Evolutionary conservation across 2,329 filamentous ascomycete genomes (phyloP).

Genomic region (Phyllachora maydis): DNA sequence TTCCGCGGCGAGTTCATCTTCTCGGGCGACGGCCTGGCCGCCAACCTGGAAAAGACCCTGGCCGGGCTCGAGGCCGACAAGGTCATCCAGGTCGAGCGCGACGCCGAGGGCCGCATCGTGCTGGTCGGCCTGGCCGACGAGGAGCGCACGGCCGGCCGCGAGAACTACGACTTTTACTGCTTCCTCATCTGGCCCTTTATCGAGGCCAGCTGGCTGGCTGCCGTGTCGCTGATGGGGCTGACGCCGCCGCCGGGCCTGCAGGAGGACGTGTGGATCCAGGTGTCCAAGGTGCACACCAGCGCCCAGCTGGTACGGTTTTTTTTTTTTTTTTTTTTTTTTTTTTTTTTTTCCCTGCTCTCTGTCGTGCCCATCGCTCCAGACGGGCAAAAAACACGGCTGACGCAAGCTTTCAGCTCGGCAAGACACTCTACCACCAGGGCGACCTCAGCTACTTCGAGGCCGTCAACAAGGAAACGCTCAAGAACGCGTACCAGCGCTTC

Average conservation of each 20-base stretch:
- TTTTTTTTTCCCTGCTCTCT: too few species aligned
- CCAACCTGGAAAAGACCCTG: constrained; percentile 67
- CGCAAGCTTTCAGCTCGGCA: constrained; percentile 83
- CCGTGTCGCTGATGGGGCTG: constrained; percentile 71
- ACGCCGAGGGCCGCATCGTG: constrained; percentile 31
- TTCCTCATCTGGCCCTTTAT: constrained; percentile 98
- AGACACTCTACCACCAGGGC: constrained; percentile 93
- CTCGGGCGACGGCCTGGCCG: constrained; percentile 60
- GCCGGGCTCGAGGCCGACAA: constrained; percentile 56
- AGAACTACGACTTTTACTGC: constrained; percentile 98
- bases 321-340: background rate
- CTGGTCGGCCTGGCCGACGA: constrained; percentile 53
- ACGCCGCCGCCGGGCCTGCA: constrained; percentile 42
- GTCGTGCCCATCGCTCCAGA: too few species aligned
- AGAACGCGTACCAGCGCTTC: constrained; percentile 77
- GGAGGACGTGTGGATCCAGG: constrained; percentile 60
- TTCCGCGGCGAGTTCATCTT: constrained; percentile 98
- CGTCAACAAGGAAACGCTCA: constrained; percentile 93
- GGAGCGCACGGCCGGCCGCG: constrained; percentile 60
- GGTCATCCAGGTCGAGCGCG: constrained; percentile 48
- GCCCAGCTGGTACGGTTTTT: constrained; percentile 47
- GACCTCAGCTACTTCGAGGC: constrained; percentile 95
- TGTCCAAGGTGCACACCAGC: constrained; percentile 57
- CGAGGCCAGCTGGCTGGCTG: constrained; percentile 81
- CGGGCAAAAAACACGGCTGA: too few species aligned